Base-by-base conservation (phyloP, 805 yeast genomes). In the Sugiyamaella americana region DNA sequence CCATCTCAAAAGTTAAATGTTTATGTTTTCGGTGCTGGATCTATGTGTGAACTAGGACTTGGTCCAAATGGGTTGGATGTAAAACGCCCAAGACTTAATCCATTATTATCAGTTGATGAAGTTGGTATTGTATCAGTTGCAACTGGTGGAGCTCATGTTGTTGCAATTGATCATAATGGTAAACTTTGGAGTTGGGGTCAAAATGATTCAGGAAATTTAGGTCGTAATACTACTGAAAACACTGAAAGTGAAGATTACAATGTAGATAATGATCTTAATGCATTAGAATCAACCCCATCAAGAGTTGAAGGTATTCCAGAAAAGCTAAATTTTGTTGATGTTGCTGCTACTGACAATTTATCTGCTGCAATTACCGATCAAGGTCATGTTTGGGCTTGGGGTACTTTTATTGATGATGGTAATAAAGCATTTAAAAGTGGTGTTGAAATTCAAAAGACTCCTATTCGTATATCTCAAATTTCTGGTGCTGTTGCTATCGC, bases 111-210 rank as follows among this genome's bases (percentile, higher is more conserved):
- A 2, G 66, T 67, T 19, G 84, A 82, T 23, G 76, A 76, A 2
- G 78, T 74, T 6, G 82, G 84, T 1, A 79, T 93, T 46, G 93
- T 88, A 22, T 91, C 87, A 52, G 72, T 93, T 58, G 87, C 95
- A 1, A 95, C 80, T 21, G 99, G 99, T 43, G 99, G 98, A 43
- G 91, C 93, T 84, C 99, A 93, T 61, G 78, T 84, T 1, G 62
- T 93, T 39, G 97, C 91, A 0, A 66, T 91, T 43, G 97, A 88
- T 61, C 64, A 76, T 35, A 69, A 78, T 16, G 87, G 87, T 54
- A 72, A 76, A 49, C 66, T 93, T n/a, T 93, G 97, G 96, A 84
- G 96, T 2, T 93, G 99, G 99, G 99, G 99, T 49, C 84, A 86
- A 40, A 93, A 93, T 57, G 99, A 93, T 59, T 81, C 88, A 51